Base-by-base conservation (phyloP, 805 yeast genomes). In the Wickerhamomyces ciferrii region DNA sequence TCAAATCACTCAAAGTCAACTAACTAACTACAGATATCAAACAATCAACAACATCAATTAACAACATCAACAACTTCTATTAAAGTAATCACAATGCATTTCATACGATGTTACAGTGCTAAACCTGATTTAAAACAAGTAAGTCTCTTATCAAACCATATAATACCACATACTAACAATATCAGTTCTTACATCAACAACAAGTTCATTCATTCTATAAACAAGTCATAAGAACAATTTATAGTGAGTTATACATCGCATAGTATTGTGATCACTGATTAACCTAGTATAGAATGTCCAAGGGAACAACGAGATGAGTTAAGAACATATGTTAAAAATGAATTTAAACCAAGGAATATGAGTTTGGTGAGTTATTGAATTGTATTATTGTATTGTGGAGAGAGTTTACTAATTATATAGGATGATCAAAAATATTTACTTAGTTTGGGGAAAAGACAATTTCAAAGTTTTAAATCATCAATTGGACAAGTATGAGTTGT, bases 151-250 rank as follows among this genome's bases (percentile, higher is more conserved):
- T n/a, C n/a, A n/a, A n/a, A n/a, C n/a, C n/a, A n/a, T n/a, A n/a
- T n/a, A n/a, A n/a, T n/a, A n/a, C n/a, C n/a, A n/a, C n/a, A n/a
- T n/a, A n/a, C n/a, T n/a, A n/a, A n/a, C n/a, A n/a, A n/a, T n/a
- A n/a, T n/a, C n/a, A 53, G 57, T 53, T 52, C 21, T 21, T 53
- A 3, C 53, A 53, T 19, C 41, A 52, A 1, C 51, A 53, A 29
- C 41, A 48, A 25, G 57, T 52, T 1, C 44, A 48, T 2, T 32
- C 31, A 35, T 48, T 53, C 31, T 53, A 49, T 39, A 42, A 45
- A 32, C 11, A 41, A 10, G 45, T 52, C 17, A 44, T 52, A 19
- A 43, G 53, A 32, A 39, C 43, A 23, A 31, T 50, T 34, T 45
- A 45, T 40, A 47, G 53, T 50, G 42, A 42, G 52, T 47, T n/a